A percentile compares a stretch with the other conserved stretches of the same genome.
Evolutionary conservation across 164 flowering plant species (phyloP).

Genomic region (Stephania yunnanensis): DNA sequence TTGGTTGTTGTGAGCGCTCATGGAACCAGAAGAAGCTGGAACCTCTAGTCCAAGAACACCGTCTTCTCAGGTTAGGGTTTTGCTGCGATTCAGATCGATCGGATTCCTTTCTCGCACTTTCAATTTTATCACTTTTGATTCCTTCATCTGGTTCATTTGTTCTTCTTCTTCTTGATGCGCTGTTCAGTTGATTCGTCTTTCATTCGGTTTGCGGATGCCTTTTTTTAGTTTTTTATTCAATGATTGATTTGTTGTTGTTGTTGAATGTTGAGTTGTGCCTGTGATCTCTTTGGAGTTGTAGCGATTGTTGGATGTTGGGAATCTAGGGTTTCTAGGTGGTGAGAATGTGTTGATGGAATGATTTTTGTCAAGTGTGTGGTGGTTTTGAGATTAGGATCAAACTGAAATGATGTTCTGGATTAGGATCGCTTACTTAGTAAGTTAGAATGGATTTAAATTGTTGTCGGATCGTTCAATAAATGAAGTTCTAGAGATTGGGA

Average conservation of each 20-base stretch:
- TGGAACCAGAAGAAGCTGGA: slow-evolving; percentile 22
- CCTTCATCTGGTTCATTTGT: not conserved
- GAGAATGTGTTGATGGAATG: not conserved
- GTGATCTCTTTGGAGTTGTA: not conserved
- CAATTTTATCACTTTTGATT: not conserved
- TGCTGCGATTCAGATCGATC: not conserved
- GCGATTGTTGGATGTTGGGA: not conserved
- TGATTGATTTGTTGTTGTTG: no score
- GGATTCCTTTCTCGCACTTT: not conserved
- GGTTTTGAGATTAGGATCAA: not conserved
- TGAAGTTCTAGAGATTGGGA: not conserved
- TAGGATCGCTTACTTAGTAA: not conserved
- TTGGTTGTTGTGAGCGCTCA: not conserved
- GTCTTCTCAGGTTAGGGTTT: slow-evolving; percentile 16
- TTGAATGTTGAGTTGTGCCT: not conserved
- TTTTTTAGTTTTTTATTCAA: not conserved
- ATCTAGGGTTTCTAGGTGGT: not conserved
- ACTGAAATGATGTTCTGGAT: not conserved
- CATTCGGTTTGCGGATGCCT: not conserved
- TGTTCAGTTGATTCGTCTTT: not conserved
- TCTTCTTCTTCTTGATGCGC: not conserved
- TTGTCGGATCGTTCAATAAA: not conserved
- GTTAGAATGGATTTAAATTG: not conserved
- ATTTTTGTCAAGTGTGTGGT: not conserved
- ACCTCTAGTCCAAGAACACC: slow-evolving; percentile 14